These are phyloP conservation scores for Xylaria digitata DNA, from an alignment of 2,329 filamentous ascomycete genomes.

Conservation along the genomic window DNA sequence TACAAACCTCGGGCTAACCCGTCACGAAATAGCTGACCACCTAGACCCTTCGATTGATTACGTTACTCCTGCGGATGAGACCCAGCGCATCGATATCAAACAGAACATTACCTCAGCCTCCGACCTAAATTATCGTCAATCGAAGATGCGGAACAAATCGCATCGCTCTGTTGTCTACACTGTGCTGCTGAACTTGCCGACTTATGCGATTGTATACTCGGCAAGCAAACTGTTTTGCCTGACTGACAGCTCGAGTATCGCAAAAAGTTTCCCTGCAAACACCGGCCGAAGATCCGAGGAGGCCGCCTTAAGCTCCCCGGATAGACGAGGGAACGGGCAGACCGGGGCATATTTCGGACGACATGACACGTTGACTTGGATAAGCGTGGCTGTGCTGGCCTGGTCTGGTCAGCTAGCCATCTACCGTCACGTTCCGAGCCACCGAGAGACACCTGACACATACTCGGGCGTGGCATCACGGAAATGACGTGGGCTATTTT, in stretches of 20 bases:
- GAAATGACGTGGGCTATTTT: too few relatives aligned
- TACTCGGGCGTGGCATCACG: not conserved
- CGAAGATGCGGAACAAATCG: constrained; percentile 13
- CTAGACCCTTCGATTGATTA: not conserved
- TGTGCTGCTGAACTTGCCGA: not conserved
- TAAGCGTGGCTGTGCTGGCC: constrained; percentile 15
- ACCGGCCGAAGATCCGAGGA: too few relatives aligned
- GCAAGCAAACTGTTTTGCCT: not conserved
- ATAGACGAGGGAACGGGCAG: not conserved
- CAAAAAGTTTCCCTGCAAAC: not conserved
- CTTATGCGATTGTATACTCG: constrained; percentile 2
- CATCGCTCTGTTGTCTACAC: constrained; percentile 5
- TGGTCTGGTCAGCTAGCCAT: not conserved
- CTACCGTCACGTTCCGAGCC: constrained; percentile 14
- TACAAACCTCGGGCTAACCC: not conserved
- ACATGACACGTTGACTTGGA: constrained; percentile 18
- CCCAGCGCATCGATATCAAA: not conserved
- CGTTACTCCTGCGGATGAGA: not conserved
- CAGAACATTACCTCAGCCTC: not conserved
- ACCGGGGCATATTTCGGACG: constrained; percentile 20
- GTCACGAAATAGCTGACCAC: not conserved
- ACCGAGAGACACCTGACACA: constrained; percentile 20
- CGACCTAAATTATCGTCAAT: not conserved
- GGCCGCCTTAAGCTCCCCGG: too few relatives aligned
- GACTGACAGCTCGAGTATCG: not conserved